Conservation (phyloP, 2,329 filamentous ascomycete genomes). For the Knufia petricola region DNA sequence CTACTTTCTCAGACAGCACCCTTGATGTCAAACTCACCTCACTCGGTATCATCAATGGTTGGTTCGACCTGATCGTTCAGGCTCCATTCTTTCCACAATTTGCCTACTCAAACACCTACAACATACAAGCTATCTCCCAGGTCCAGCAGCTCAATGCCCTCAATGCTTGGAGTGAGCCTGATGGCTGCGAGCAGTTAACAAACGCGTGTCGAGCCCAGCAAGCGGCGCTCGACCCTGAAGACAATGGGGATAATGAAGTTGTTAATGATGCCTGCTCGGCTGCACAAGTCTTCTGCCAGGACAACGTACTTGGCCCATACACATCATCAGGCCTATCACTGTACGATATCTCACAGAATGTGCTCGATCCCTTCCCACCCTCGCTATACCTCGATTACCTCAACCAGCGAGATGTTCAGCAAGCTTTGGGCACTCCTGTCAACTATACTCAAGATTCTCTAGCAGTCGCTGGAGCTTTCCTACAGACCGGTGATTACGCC, state of each 20-base stretch:
- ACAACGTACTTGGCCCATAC: constrained; percentile 31
- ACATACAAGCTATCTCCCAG: constrained; percentile 44
- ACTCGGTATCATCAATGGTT: constrained; percentile 62
- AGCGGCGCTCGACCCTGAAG: constrained; percentile 18
- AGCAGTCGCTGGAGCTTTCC: constrained; percentile 25
- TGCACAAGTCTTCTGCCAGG: constrained; percentile 26
- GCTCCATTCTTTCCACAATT: constrained; percentile 32
- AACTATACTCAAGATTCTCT: constrained; percentile 31
- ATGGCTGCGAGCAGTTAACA: constrained; percentile 22
- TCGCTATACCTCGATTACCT: constrained; percentile 48
- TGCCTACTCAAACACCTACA: constrained; percentile 46
- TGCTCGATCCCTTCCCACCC: constrained; percentile 50
- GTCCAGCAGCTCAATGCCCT: constrained; percentile 22
- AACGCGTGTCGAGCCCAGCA: constrained; percentile 19
- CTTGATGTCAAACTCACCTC: constrained; percentile 38
- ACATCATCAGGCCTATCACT: constrained; percentile 30
- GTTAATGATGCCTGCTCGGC: constrained; percentile 24
- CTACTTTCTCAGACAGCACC: constrained; percentile 29
- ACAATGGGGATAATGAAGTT: constrained; percentile 16
- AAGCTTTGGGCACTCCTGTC: constrained; percentile 46
- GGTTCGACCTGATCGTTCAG: constrained; percentile 56
- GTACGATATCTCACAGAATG: constrained; percentile 50
- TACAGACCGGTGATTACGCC: constrained; percentile 22
- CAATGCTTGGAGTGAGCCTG: constrained; percentile 19
- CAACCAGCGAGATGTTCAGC: constrained; percentile 45